Evolutionary conservation across 2,329 filamentous ascomycete genomes (phyloP).

Genomic region (Trichoderma cornu-damae): DNA sequence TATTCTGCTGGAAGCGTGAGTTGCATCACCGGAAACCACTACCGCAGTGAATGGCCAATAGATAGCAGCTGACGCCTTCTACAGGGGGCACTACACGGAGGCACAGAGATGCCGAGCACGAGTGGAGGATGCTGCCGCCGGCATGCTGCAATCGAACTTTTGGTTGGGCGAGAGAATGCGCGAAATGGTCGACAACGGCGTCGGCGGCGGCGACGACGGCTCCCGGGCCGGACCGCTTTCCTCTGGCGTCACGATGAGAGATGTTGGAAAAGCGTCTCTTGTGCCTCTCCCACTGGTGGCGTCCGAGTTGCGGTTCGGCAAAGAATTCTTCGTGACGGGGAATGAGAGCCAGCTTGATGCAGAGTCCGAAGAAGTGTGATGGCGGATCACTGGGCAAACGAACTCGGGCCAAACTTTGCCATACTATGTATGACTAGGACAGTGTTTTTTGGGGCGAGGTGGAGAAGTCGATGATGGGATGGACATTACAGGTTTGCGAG

Average conservation of each 20-base stretch:
- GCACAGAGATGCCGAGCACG: too few relatives aligned
- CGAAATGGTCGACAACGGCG: too few relatives aligned
- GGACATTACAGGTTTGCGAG: too few relatives aligned
- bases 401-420: too few relatives aligned
- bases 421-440: too few relatives aligned
- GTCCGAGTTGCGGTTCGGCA: slow-evolving; percentile 19
- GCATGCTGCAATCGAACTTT: too few relatives aligned
- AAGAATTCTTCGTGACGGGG: slow-evolving; percentile 17
- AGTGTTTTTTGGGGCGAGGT: too few relatives aligned
- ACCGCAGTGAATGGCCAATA: neutral
- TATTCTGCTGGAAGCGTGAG: neutral
- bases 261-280: slow-evolving; percentile 19
- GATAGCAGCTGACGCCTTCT: neutral
- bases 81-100: neutral
- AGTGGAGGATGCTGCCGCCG: neutral
- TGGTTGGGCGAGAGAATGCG: too few relatives aligned
- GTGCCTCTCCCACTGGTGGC: slow-evolving; percentile 21
- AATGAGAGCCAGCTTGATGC: slow-evolving; percentile 16
- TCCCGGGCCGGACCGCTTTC: slow-evolving; percentile 18
- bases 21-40: neutral
- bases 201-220: neutral
- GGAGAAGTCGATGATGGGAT: too few relatives aligned
- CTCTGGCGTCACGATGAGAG: slow-evolving; percentile 19
- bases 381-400: neutral
- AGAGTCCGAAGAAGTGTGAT: neutral